Conservation (phyloP, 225 moss, liverwort and hornwort species). For the Marchantia polymorpha region DNA sequence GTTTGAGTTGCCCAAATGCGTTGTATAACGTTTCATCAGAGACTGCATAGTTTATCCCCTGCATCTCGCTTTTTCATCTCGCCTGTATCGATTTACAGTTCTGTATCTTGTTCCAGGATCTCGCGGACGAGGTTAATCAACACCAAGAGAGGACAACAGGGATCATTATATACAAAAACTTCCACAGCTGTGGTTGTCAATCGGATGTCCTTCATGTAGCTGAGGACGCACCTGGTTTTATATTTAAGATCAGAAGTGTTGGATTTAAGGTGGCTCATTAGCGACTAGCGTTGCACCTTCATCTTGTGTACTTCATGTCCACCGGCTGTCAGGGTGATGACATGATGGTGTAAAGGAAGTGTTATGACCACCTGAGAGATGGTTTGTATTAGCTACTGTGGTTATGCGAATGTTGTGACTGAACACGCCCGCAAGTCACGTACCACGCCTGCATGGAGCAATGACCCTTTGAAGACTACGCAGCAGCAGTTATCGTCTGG, state of each 20-base stretch:
- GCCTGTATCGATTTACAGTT: neutral
- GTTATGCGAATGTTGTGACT: constrained; percentile 2
- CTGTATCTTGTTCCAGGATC: constrained; percentile 18
- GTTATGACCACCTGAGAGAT: neutral
- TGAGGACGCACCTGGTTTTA: constrained; percentile 12
- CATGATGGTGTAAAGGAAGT: neutral
- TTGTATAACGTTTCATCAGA: neutral
- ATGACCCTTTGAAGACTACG: constrained; percentile 19
- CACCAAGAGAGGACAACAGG: neutral
- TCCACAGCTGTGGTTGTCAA: neutral
- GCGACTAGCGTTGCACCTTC: constrained; percentile 2
- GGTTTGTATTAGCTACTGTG: neutral
- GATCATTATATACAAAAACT: neutral
- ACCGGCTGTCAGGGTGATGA: neutral
- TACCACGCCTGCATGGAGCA: constrained; percentile 12
- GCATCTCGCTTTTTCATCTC: too few species aligned
- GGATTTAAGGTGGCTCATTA: neutral
- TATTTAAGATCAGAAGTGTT: constrained; percentile 12
- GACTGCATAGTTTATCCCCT: neutral
- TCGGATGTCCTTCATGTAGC: constrained; percentile 21
- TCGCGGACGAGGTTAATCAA: constrained; percentile 33
- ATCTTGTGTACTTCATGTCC: neutral
- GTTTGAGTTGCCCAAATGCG: neutral
- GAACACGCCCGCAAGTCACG: constrained; percentile 4
- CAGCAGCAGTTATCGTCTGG: neutral